Base-by-base conservation (phyloP, 2,329 filamentous ascomycete species). In the Colletotrichum lindemuthianum region DNA sequence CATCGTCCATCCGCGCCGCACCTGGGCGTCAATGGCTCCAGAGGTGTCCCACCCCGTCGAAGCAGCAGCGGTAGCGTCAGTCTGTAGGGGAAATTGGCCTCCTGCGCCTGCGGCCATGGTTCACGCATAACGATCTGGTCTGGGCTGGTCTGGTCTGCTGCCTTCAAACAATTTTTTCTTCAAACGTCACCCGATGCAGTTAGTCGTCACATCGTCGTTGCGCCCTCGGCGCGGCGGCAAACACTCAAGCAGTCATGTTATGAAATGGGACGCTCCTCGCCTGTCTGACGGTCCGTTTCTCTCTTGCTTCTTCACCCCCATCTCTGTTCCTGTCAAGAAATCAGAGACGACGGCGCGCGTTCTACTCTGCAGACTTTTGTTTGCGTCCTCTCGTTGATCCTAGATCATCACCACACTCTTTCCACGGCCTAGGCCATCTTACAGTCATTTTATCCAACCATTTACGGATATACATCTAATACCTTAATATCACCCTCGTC, bases 331-430 rank as follows among this genome's bases (percentile, higher is more conserved):
- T 64, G 66, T 52, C 59, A 67, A 68, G 41, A 63, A 63, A 40
- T 52, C 57, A 60, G 65, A 60, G 64, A 58, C 63, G 52, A 58
- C 59, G 64, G 64, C 56, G 44, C 54, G 66, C 43, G 11, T 34
- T 53, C 51, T 33, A 41, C 52, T 57, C 52, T 69, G 70, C 64
- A 68, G 57, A 68, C 68, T 68, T 55, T 67, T 53, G 70, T 70
- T 70, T 71, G 67, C 70, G 68, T 70, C 70, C 70, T 69, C 77
- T 79, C 77, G 60, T 78, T 79, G 69, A 75, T 72, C 69, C 55
- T 37, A 66, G 69, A 63, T 54, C 63, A 74, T 69, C 66, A 69
- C 43, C 65, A 73, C 73, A 70, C 68, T 77, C 75, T 65, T 73
- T 77, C 39, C 64, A 52, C 37, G 74, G 73, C 74, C 63, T 77